Base-by-base conservation (phyloP, 768 basidiomycete species). In the Auriculariales sp. region DNA sequence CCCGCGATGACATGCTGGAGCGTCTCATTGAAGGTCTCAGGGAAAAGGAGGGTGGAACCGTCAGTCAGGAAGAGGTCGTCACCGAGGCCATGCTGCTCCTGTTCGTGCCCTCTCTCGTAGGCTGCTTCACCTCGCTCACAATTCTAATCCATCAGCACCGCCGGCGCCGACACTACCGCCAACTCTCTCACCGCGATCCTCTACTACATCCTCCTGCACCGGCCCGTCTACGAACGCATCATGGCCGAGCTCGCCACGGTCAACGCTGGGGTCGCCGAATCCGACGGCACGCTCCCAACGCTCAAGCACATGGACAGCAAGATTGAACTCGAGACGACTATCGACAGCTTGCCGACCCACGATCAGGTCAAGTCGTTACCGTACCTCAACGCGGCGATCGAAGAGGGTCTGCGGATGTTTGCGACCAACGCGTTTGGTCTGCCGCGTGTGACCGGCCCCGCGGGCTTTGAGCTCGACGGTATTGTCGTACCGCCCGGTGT, bases 401-500 rank as follows among this genome's bases (percentile, higher is more conserved):
- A 61, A 45, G 62, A 65, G 45, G 62, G 63, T 0, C 57, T 69
- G 25, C 58, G 68, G 0, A 53, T 63, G 24, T 61, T 64, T 51
- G 64, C 64, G 7, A 66, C 66, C 22, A 63, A 61, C 17, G 66
- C 66, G 3, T 64, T 68, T 25, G 68, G 66, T 3, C 56, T 68
- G 1, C 66, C 62, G 19, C 57, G 68, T 22, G 39, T 57, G 17
- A 10, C 64, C 66, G 22, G 49, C 49, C n/a, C 60, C 22, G 39
- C 9, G 5, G 39, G 39, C 22, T 44, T 44, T 25, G 39, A 44
- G 6, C 5, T 44, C 7, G 39, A 44, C 39, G 39, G 39, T 9
- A 24, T 19, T 19, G 27, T 25, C 7, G 22, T 56, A 48, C 39
- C 39, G 2, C 14, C 15, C 14, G 39, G 39, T 19, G 39, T 44